phyloP scores from a whole-genome alignment of 2,329 filamentous ascomycete genomes.

The Cadophora sp. region DNA sequence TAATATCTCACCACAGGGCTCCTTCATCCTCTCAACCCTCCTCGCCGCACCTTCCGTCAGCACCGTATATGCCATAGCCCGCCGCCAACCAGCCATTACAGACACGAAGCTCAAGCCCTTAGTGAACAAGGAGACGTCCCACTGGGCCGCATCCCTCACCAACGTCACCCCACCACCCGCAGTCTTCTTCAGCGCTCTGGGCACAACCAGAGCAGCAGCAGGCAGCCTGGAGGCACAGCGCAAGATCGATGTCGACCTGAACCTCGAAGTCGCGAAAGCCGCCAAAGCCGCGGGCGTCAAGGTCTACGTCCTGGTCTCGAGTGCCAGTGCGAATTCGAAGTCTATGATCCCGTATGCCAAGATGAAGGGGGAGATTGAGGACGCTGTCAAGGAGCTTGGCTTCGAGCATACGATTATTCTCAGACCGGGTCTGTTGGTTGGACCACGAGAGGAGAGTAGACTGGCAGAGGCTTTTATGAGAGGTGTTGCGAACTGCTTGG shows the following conservation, averaged over 20 bases:
- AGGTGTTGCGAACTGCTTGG: conserved; percentile 61
- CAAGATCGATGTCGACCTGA: conserved; percentile 88
- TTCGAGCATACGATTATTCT: conserved; percentile 85
- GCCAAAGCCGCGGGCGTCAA: conserved; percentile 75
- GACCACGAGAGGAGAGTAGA: conserved; percentile 68
- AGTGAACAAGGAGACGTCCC: conserved; percentile 68
- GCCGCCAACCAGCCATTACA: conserved; percentile 62
- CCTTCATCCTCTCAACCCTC: conserved; percentile 73
- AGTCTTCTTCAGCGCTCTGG: conserved; percentile 79
- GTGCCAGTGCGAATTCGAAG: conserved; percentile 53
- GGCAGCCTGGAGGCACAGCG: conserved; percentile 82
- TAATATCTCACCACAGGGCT: conserved; percentile 54
- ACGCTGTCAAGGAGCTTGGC: conserved; percentile 71
- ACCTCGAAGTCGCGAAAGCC: conserved; percentile 76
- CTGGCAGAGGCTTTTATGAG: conserved; percentile 63
- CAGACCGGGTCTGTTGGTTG: conserved; percentile 77
- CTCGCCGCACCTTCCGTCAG: conserved; percentile 60
- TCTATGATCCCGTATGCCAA: conserved; percentile 60
- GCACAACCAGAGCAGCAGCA: conserved; percentile 77
- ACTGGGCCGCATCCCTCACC: conserved; percentile 70
- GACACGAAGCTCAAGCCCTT: conserved; percentile 68
- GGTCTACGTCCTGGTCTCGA: conserved; percentile 61
- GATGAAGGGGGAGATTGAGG: conserved; percentile 92
- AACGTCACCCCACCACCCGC: conserved; percentile 60
- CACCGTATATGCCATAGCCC: conserved; percentile 65